Base-by-base conservation (phyloP, 2,329 filamentous ascomycete species). In the Cordyceps cateniannulata region DNA sequence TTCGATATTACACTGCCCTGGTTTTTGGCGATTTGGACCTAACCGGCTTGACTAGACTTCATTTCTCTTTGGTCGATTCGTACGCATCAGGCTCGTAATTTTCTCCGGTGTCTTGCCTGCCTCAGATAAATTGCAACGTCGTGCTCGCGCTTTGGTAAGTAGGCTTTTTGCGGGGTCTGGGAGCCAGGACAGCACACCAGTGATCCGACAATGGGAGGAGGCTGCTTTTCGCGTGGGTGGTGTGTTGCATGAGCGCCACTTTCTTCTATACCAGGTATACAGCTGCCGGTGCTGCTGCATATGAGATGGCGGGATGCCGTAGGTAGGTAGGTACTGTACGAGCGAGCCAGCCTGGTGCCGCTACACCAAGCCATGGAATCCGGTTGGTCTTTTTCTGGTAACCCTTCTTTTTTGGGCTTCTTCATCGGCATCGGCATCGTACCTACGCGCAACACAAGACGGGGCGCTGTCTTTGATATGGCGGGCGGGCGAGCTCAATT, bases 41-140 rank as follows among this genome's bases (percentile, higher is more conserved):
- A 10, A 8, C 42, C 12, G 24, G 5, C 7, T 24, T 29, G 14
- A 24, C 32, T 27, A 9, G 35, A 51, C 12, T 51, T 48, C 8
- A 5, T 51, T 44, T 44, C 22, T 40, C 18, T n/a, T 44, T 20
- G 16, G 47, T n/a, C 38, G 10, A 2, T 12, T 35, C 32, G 10
- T n/a, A n/a, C 32, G 10, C 32, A 35, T 35, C 32, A 35, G 7
- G 32, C 25, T 35, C 12, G 22, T 42, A 9, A 12, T 12, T 32
- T 44, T 51, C 24, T 51, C 24, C 40, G 24, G 56, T 32, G 44
- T 22, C 12, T 32, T 32, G 20, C 44, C 12, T 16, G 47, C 47
- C 38, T 44, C 38, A 44, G 56, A 48, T 59, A 59, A 35, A 59
- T 51, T 59, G 35, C 56, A 59, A n/a, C n/a, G 56, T 51, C 56